A percentile compares a stretch with the other conserved stretches of the same genome.
phyloP scores from a whole-genome alignment of 2,329 filamentous ascomycete species.

The Colletotrichum eleusines region DNA sequence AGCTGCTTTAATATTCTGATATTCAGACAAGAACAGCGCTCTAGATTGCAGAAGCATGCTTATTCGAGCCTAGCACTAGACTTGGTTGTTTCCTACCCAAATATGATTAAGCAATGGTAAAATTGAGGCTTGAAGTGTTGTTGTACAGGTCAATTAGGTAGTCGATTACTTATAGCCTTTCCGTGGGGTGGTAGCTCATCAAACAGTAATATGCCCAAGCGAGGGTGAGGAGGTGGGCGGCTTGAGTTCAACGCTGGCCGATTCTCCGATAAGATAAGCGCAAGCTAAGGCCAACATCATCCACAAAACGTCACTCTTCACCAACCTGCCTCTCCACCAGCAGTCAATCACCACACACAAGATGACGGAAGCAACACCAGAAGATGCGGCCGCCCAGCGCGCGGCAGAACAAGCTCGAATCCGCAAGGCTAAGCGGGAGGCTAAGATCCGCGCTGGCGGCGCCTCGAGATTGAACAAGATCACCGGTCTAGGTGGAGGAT shows the following conservation, averaged over 20 bases:
- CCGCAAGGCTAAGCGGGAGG: constrained; percentile 82
- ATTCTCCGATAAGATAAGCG: constrained; percentile 43
- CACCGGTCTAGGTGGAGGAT: constrained; percentile 74
- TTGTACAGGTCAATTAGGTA: neutral
- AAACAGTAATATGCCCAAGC: neutral
- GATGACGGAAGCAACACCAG: constrained; percentile 59
- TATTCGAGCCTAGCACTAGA: neutral
- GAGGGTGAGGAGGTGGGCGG: neutral
- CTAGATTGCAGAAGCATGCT: neutral
- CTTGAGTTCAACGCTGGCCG: neutral
- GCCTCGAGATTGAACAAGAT: constrained; percentile 80
- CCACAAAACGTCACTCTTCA: constrained; percentile 38
- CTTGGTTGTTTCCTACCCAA: neutral
- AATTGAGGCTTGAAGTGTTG: neutral
- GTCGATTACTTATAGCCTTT: neutral
- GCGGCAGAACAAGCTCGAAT: constrained; percentile 76
- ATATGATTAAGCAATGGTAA: neutral
- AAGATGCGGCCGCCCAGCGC: constrained; percentile 63
- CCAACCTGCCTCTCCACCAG: constrained; percentile 15
- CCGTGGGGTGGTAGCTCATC: neutral
- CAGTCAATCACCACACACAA: constrained; percentile 17
- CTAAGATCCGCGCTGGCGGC: constrained; percentile 81
- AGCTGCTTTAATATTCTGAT: neutral
- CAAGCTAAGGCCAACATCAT: constrained; percentile 21
- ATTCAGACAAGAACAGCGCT: neutral